These are phyloP conservation scores for Vitis hybrid DNA, from an alignment of 177 flowering plant species.

Conservation along the genomic window DNA sequence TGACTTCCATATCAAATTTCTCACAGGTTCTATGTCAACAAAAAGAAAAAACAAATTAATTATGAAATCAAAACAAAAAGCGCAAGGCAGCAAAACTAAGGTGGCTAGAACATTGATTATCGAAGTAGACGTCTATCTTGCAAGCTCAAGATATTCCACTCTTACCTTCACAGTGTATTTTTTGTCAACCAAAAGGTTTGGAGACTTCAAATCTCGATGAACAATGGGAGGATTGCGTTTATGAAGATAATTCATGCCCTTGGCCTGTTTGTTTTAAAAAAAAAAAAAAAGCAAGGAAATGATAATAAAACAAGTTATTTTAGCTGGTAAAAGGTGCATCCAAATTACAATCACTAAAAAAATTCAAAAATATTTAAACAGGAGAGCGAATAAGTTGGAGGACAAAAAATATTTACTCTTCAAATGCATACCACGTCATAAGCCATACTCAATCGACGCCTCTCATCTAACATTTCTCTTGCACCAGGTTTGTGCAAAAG, in stretches of 20 bases:
- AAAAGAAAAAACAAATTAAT: not conserved
- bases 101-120: slow-evolving; percentile 1
- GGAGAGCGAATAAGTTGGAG: not conserved
- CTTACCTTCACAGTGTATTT: slow-evolving; percentile 95
- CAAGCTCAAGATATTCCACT: not conserved
- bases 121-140: not conserved
- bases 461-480: slow-evolving; percentile 80
- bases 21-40: too few species aligned
- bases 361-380: not conserved
- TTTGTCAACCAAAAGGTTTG: slow-evolving; percentile 93
- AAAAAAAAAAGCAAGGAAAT: slow-evolving; percentile 4
- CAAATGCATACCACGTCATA: slow-evolving; percentile 79
- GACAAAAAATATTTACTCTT: not conserved
- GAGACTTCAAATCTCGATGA: slow-evolving; percentile 97
- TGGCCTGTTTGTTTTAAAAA: slow-evolving; percentile 51
- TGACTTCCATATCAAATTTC: too few species aligned
- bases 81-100: not conserved
- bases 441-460: slow-evolving; percentile 91
- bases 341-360: not conserved
- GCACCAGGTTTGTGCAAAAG: slow-evolving; percentile 88
- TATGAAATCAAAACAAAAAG: not conserved
- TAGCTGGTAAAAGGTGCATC: too few species aligned
- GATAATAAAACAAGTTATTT: not conserved
- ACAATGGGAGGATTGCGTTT: slow-evolving; percentile 94
- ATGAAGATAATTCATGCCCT: slow-evolving; percentile 99